Evolutionary conservation across 805 yeast genomes (phyloP), one percentile per base, ranked within the genome.

Genomic region (Hanseniaspora jakobsenii): DNA sequence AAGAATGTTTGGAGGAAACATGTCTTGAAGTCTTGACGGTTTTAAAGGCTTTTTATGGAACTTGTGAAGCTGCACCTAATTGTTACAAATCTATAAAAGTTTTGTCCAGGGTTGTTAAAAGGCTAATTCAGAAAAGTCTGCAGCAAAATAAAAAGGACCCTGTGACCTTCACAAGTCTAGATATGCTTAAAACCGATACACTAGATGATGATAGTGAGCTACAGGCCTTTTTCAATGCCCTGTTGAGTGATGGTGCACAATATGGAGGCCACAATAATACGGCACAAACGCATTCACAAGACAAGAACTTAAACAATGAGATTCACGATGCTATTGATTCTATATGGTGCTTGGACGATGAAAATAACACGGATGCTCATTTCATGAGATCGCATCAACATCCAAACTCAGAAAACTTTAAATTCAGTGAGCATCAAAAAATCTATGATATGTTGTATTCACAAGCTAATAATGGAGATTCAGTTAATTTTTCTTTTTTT

Each of bases 51-150:
- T 63, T 84, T 54, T 64, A 69, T 22, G 84, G 78, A 38, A 69
- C 75, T 32, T 83, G 94, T 60, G 86, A 79, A 49, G 89, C 94
- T 1, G 93, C 94, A 0, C 61, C 62, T 7, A 74, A 71, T 42
- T 83, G 94, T 55, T 66, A 72, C 30, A 81, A 78, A 49, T 77
- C 81, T 24, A 79, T 80, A 55, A 82, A 80, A 50, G 72, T 81
- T 27, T 60, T 84, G 37, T 69, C 82, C 0, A 77, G 81, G 6
- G 94, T 83, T 0, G 78, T 84, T 12, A 65, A 79, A 13, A 73
- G 41, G 70, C 69, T 50, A 14, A 35, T 42, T 13, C 30, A 36
- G 21, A 26, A 22, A 19, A 22, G 8, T 17, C 10, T 31, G 8
- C 6, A 41, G 1, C 14, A 32, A 16, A 18, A n/a, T n/a, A n/a